Evolutionary conservation across 208 protist genomes (phyloP).

Genomic region (Acanthamoeba royreba): DNA sequence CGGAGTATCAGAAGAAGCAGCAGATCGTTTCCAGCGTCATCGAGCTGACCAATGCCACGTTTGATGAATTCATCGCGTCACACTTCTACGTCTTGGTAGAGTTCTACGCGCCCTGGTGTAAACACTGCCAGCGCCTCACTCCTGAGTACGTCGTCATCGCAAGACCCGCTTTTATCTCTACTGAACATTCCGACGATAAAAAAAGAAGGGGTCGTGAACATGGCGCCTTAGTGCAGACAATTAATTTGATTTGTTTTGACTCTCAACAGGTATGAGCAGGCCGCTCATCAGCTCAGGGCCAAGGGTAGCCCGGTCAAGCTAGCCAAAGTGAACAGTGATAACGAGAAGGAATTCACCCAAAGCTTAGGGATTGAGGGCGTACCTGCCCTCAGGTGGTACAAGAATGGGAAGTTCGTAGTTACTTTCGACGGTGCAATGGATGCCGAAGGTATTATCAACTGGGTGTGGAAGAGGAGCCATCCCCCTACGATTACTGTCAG

Average conservation of each 20-base stretch:
- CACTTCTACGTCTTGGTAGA: constrained; percentile 33
- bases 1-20: too few species aligned
- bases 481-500: background rate
- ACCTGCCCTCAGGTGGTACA: constrained; percentile 25
- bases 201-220: too few species aligned
- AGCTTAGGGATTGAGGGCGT: background rate
- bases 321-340: constrained; percentile 36
- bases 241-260: background rate
- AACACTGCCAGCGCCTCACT: constrained; percentile 56
- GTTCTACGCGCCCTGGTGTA: constrained; percentile 61
- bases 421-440: background rate
- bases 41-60: background rate
- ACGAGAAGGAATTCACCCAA: background rate
- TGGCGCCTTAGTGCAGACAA: background rate
- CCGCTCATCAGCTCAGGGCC: constrained; percentile 26
- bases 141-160: constrained; percentile 50
- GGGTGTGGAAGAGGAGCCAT: constrained; percentile 36
- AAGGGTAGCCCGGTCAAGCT: background rate
- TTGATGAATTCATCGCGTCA: background rate
- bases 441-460: background rate
- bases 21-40: background rate
- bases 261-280: constrained; percentile 41
- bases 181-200: too few species aligned
- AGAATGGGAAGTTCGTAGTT: background rate
- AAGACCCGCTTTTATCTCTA: background rate